Evolutionary conservation across 2,329 filamentous ascomycete species (phyloP).

Genomic region (Botrytis sinoallii): DNA sequence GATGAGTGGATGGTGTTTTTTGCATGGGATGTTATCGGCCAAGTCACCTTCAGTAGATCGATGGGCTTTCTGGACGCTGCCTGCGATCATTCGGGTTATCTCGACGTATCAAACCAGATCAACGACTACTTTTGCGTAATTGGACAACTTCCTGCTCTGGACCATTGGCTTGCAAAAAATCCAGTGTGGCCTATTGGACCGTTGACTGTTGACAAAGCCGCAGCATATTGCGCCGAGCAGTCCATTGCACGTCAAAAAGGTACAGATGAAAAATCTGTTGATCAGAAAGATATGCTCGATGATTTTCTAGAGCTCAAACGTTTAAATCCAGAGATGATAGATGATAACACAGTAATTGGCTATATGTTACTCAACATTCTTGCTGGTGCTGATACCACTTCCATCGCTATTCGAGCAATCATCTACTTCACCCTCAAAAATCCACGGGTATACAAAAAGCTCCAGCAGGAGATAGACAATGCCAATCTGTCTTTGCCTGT

Average conservation of each 20-base stretch:
- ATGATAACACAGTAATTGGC: too few species aligned
- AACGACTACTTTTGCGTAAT: constrained; percentile 36
- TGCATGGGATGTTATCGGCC: constrained; percentile 42
- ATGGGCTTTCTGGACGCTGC: constrained; percentile 41
- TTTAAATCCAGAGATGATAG: too few species aligned
- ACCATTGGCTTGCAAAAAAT: constrained; percentile 28
- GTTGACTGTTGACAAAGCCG: constrained; percentile 21
- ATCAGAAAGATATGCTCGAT: constrained; percentile 36
- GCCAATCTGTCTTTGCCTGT: neutral
- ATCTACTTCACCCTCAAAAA: too few species aligned
- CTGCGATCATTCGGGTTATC: constrained; percentile 35
- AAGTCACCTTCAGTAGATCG: constrained; percentile 41
- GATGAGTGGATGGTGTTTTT: constrained; percentile 44
- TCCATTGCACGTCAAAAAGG: constrained; percentile 15
- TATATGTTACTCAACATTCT: too few species aligned
- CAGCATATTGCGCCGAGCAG: constrained; percentile 22
- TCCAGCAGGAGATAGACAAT: too few species aligned
- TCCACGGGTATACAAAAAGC: too few species aligned
- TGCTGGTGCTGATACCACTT: too few species aligned
- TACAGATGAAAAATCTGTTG: constrained; percentile 43
- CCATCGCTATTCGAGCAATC: too few species aligned
- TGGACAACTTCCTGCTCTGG: constrained; percentile 29
- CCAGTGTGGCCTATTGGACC: constrained; percentile 25
- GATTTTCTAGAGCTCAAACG: neutral
- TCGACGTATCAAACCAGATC: too few species aligned